Conservation (phyloP, 2,329 filamentous ascomycete species). For the Neofusicoccum cordaticola region DNA sequence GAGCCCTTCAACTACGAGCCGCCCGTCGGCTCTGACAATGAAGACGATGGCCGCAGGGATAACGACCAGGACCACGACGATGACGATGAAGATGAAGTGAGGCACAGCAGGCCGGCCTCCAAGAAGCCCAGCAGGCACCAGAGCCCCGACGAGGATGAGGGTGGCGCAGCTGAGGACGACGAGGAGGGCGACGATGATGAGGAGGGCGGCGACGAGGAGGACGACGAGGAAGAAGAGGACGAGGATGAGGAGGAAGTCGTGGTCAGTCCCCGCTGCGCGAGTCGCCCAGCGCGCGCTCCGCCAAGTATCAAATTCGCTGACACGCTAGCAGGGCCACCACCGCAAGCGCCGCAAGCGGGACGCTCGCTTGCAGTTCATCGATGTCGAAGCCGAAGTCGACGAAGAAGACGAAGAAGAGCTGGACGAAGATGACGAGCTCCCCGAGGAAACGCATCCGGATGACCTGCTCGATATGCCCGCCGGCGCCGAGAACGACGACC, state of each 20-base stretch:
- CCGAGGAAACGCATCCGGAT: constrained; percentile 86
- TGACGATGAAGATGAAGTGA: constrained; percentile 40
- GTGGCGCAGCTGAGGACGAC: constrained; percentile 22
- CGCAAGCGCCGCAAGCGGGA: constrained; percentile 76
- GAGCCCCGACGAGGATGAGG: constrained; percentile 38
- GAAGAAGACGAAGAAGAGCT: constrained; percentile 88
- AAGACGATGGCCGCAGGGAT: constrained; percentile 38
- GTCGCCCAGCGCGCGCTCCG: constrained; percentile 35
- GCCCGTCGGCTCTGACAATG: constrained; percentile 57
- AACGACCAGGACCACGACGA: constrained; percentile 49
- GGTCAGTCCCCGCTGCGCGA: constrained; percentile 7
- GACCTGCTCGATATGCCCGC: constrained; percentile 74
- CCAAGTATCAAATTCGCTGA: constrained; percentile 23
- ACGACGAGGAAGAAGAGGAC: constrained; percentile 47
- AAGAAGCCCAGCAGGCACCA: constrained; percentile 27
- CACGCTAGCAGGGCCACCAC: constrained; percentile 57
- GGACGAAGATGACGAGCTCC: constrained; percentile 77
- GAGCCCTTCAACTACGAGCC: constrained; percentile 88
- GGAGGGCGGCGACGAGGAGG: constrained; percentile 40
- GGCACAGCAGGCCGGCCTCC: constrained; percentile 14
- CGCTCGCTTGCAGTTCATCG: constrained; percentile 81
- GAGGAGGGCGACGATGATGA: constrained; percentile 37
- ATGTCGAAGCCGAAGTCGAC: constrained; percentile 97
- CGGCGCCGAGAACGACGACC: constrained; percentile 80
- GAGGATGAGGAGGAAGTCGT: constrained; percentile 50